Evolutionary conservation across 1,139 yeast genomes (phyloP), one percentile per base, ranked within the genome.

Genomic region (Sugiyamaella xylanicola): DNA sequence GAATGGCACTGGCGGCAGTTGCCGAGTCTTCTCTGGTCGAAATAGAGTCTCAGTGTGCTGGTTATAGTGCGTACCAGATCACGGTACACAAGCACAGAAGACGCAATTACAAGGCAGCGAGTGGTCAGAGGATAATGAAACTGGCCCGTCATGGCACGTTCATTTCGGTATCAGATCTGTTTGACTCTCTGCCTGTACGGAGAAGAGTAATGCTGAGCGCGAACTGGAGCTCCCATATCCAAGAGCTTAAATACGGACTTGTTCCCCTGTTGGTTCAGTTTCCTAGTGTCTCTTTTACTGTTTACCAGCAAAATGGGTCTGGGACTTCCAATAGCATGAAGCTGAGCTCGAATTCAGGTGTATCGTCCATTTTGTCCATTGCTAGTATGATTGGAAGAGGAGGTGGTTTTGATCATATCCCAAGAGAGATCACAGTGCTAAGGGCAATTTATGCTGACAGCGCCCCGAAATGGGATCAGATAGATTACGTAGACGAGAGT

Each of bases 181-280:
- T 86, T 65, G 70, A 74, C 17, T 75, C 73, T 40, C 53, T 82
- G 1, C 91, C 92, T 0, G 91, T 87, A 1, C 72, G 96, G 27
- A 72, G 77, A 41, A 61, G 59, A 8, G 72, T 71, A 8, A 46
- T 72, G 1, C 41, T 64, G n/a, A 61, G 65, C 4, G 57, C 63
- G 2, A 68, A 76, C 0, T 58, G 63, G 50, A 56, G 60, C 41
- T 63, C 65, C 32, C 56, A 73, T 16, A 49, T 75, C 0, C 70
- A 68, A n/a, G 69, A 66, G 0, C 40, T 83, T 0, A 75, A 77
- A 57, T 61, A 63, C 8, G 65, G 64, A 5, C 56, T 80, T 0
- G 68, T 79, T 8, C 73, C 74, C 35, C 59, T 77, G 17, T 61
- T 75, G 11, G 59, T 76, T 1, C 58, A 61, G 1, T 56, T 67